These are phyloP conservation scores for Wickerhamiella dianesei DNA, from an alignment of 805 yeast genomes.

Conservation along the genomic window DNA sequence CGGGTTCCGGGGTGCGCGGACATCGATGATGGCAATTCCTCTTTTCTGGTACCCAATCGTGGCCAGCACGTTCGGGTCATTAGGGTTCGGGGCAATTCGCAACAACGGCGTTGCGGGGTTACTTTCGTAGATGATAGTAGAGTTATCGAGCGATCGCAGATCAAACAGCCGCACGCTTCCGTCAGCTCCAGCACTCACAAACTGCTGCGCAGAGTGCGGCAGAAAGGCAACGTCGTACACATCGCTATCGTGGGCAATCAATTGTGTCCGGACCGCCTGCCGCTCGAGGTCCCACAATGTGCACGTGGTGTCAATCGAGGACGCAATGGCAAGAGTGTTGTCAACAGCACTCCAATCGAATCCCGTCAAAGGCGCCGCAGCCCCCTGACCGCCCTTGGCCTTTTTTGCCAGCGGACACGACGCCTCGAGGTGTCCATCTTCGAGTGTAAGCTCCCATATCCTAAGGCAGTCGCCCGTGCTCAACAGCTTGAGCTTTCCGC, in stretches of 20 bases:
- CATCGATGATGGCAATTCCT: slow-evolving; percentile 57
- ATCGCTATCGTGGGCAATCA: slow-evolving; percentile 92
- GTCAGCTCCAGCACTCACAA: slow-evolving; percentile 89
- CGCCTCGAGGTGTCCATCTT: slow-evolving; percentile 26
- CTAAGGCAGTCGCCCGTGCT: slow-evolving; percentile 62
- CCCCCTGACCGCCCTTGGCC: slow-evolving; percentile 23
- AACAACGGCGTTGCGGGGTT: slow-evolving; percentile 44
- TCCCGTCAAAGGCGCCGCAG: slow-evolving; percentile 72
- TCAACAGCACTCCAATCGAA: slow-evolving; percentile 83
- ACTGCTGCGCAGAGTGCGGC: slow-evolving; percentile 57
- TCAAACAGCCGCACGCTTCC: slow-evolving; percentile 92
- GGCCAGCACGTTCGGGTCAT: slow-evolving; percentile 73
- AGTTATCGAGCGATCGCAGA: slow-evolving; percentile 74
- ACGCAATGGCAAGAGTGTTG: slow-evolving; percentile 58
- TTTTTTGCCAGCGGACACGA: slow-evolving; percentile 31
- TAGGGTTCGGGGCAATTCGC: slow-evolving; percentile 61
- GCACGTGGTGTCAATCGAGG: slow-evolving; percentile 92
- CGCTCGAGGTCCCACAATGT: slow-evolving; percentile 81
- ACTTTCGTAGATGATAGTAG: slow-evolving; percentile 78
- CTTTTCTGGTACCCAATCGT: slow-evolving; percentile 62
- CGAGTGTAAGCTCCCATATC: slow-evolving; percentile 39
- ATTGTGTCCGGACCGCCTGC: slow-evolving; percentile 70
- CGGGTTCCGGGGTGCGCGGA: slow-evolving; percentile 80
- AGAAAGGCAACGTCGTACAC: slow-evolving; percentile 86
- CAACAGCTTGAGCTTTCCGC: slow-evolving; percentile 33